Percentiles rank a stretch among this genome's conserved stretches.
These are phyloP conservation scores for Ambrosia hybrid DNA, from an alignment of 140 eudicot genomes.

Conservation along the genomic window DNA sequence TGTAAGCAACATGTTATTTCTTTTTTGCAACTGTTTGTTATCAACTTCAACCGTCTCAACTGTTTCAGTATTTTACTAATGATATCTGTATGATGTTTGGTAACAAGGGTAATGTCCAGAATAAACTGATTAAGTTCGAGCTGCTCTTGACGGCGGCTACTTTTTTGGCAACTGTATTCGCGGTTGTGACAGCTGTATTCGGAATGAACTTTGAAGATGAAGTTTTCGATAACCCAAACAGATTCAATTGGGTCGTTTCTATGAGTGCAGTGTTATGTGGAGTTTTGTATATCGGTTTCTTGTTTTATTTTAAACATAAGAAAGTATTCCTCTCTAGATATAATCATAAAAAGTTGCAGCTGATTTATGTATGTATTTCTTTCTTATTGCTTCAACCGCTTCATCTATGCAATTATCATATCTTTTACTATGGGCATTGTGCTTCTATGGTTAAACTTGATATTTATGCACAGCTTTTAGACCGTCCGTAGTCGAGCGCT, in stretches of 20 bases:
- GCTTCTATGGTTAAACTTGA: neutral
- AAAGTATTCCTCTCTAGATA: conserved; percentile 65
- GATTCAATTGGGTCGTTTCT: conserved; percentile 76
- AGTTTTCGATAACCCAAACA: conserved; percentile 63
- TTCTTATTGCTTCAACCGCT: neutral
- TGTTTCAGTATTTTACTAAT: neutral
- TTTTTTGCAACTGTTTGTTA: neutral
- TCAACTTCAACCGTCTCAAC: neutral
- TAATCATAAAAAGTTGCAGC: conserved; percentile 16
- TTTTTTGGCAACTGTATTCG: conserved; percentile 82
- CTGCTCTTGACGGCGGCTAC: conserved; percentile 94
- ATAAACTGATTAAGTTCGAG: conserved; percentile 90
- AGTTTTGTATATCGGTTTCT: conserved; percentile 54
- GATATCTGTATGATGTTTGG: neutral
- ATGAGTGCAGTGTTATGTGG: conserved; percentile 56
- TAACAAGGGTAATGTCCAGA: conserved; percentile 87
- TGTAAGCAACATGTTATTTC: conserved; percentile 42
- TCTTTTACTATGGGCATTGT: conserved; percentile 3
- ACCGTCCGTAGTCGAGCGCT: no score
- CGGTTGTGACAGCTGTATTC: conserved; percentile 92
- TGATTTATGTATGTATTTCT: conserved; percentile 6
- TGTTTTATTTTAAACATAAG: conserved; percentile 81
- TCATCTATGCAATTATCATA: conserved; percentile 8
- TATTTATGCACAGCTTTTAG: no score
- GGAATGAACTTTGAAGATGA: conserved; percentile 91